Evolutionary conservation across 345 rosid genomes (phyloP), one percentile per base, ranked within the genome.

Genomic region (Hirschfeldia incana): DNA sequence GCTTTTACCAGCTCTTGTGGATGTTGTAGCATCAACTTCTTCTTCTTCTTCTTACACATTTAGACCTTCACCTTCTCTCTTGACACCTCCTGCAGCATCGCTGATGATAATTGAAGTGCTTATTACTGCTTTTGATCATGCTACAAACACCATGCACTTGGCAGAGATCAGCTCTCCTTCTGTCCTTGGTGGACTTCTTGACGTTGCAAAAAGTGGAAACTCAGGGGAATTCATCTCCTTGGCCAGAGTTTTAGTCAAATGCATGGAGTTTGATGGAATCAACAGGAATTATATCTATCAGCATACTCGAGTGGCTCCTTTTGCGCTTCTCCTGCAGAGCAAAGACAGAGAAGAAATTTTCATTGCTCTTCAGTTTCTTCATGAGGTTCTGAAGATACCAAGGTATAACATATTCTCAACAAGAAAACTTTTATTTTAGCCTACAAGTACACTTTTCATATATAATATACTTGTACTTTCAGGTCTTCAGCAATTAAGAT

Each of bases 201-300:
- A 92, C 72, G 85, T 89, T 29, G 91, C 88, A 8, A 87, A 85
- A 73, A 69, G 77, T 58, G 81, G 86, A 15, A 86, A 83, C 73
- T 65, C 81, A 51, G 88, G 86, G 68, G 94, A 86, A 72, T 84
- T 84, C 68, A 82, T 87, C 61, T 87, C 93, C 15, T 83, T 92
- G 78, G 90, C 93, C 3, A 94, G 85, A 60, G 80, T 94, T 81
- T 80, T 94, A 28, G 87, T 91, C 3, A 92, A 89, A 74, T 92
- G 98, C 59, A 94, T 94, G 92, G 89, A 91, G 70, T 89, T 89
- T 83, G 97, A 91, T 82, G 97, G 95, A 65, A 84, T 85, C 16
- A 85, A 93, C 87, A 89, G 97, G 78, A 83, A 78, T 76, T 69
- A 82, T 75, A 69, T 94, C 74, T 84, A 89, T 29, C 86, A 88